These are phyloP conservation scores for Angomonas ambiguus DNA, from an alignment of 208 protist species.

Conservation along the genomic window DNA sequence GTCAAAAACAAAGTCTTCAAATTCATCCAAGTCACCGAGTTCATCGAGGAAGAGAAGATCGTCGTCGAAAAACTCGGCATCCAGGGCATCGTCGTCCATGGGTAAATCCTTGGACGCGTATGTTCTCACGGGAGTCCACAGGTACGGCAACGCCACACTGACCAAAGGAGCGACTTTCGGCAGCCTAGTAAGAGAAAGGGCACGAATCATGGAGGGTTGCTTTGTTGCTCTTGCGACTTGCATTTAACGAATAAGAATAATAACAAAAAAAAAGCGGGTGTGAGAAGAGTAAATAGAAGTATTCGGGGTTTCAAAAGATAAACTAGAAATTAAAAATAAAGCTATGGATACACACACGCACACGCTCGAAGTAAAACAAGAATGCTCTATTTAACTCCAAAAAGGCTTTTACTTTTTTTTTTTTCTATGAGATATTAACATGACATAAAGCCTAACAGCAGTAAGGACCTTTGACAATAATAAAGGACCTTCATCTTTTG, in stretches of 20 bases:
- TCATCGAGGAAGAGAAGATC: slow-evolving; percentile 81
- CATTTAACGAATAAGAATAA: neutral
- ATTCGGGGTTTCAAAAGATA: neutral
- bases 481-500: too few relatives aligned
- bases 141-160: neutral
- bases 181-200: neutral
- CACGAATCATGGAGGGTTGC: too few relatives aligned
- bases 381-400: too few relatives aligned
- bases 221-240: too few relatives aligned
- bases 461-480: too few relatives aligned
- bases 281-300: neutral
- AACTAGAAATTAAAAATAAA: neutral
- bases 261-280: neutral
- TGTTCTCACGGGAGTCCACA: too few relatives aligned
- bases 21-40: slow-evolving; percentile 49
- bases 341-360: neutral
- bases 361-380: too few relatives aligned
- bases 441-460: too few relatives aligned
- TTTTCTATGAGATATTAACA: too few relatives aligned
- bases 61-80: slow-evolving; percentile 67
- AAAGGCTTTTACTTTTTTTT: too few relatives aligned
- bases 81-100: slow-evolving; percentile 25
- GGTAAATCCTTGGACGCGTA: too few relatives aligned
- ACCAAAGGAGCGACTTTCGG: neutral
- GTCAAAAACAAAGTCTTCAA: slow-evolving; percentile 68